Base-by-base conservation (phyloP, 441 rosid species). In the Francoa sonchifolia region DNA sequence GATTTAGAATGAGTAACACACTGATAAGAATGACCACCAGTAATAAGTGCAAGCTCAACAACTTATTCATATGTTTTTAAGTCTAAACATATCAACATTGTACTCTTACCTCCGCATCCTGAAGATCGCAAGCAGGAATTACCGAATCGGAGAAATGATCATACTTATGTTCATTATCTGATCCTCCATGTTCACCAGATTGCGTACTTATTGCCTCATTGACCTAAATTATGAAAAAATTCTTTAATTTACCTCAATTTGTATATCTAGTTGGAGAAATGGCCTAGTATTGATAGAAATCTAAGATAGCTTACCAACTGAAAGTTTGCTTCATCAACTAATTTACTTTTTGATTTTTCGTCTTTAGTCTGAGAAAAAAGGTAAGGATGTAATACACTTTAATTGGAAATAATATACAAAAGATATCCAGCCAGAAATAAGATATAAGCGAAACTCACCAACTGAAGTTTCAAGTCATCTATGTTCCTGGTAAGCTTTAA, bases 401-500 rank as follows among this genome's bases (percentile, higher is more conserved):
- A 33, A 33, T 30, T 43, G 11, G 2, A 28, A 32, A 42, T 50
- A 18, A 33, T 16, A 22, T 15, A 33, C 44, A 14, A 50, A 20
- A 27, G 15, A 18, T 31, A 44, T 52, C 23, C 36, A 57, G 55
- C 6, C 9, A 45, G 14, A 25, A 15, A 25, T 25, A 25, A 31
- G 27, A 43, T 32, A 6, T 21, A 19, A 35, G 27, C 34, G 52
- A 18, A 47, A 51, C 89, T 68, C 72, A 86, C 99, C 90, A 86
- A 43, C 34, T 72, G 71, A 36, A 50, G 71, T 58, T 79, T 69
- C 69, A 80, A 48, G 27, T 70, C 68, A 29, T 78, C 73, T 44
- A 86, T 64, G 62, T 73, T 74, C 50, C 44, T 66, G 33, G 76
- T 60, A 54, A 86, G 95, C 76, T 73, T 68, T 74, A 86, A 55